A percentile compares a stretch with the other conserved stretches of the same genome.
Evolutionary conservation across 176 grass and related monocot genomes (phyloP).

Genomic region (Oryza meyeriana): DNA sequence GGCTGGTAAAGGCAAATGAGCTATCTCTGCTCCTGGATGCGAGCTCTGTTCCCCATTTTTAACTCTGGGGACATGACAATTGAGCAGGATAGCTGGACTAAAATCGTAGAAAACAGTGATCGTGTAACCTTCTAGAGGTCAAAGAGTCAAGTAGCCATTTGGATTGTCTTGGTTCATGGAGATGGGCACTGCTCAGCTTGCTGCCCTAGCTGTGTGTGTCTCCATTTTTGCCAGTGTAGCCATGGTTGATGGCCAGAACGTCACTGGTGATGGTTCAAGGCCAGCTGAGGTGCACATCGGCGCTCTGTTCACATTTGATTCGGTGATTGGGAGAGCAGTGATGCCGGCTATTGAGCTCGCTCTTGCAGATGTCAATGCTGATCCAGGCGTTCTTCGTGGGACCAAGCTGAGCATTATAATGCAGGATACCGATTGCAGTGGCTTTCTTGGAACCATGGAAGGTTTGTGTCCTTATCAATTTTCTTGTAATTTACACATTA

Average conservation of each 20-base stretch:
- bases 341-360: slow-evolving; percentile 65
- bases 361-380: slow-evolving; percentile 63
- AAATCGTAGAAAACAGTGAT: background rate
- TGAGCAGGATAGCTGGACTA: too few species aligned
- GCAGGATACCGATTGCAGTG: slow-evolving; percentile 82
- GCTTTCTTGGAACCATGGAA: slow-evolving; percentile 68
- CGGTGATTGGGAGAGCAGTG: slow-evolving; percentile 52
- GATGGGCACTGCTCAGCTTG: slow-evolving; percentile 38
- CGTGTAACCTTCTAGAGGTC: background rate
- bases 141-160: slow-evolving; percentile 4
- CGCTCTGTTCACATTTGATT: slow-evolving; percentile 65
- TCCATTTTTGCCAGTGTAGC: slow-evolving; percentile 20
- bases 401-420: slow-evolving; percentile 48
- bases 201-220: slow-evolving; percentile 19
- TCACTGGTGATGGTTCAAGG: slow-evolving; percentile 6
- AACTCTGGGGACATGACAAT: background rate
- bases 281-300: slow-evolving; percentile 52
- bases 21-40: background rate
- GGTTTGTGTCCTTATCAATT: slow-evolving; percentile 22
- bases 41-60: background rate
- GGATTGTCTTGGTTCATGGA: background rate
- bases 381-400: slow-evolving; percentile 46
- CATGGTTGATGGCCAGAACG: slow-evolving; percentile 30
- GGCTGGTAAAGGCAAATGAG: background rate
- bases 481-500: background rate